Evolutionary conservation across 345 rosid genomes (phyloP).

Genomic region (Carallia pectinifolia): DNA sequence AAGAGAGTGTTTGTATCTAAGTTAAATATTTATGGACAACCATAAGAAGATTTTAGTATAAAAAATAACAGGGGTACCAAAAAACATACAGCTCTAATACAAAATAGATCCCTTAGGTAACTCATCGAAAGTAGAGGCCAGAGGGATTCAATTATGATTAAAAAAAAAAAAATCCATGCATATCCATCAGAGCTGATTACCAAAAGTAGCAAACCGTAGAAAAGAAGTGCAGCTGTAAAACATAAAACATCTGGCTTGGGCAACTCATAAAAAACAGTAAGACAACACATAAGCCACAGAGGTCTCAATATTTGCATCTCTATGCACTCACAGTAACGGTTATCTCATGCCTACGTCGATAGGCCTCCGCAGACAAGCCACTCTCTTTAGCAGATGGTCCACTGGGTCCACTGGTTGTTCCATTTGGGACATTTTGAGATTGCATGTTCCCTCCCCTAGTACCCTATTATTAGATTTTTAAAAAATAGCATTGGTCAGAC

Average conservation of each 20-base stretch:
- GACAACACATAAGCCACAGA: no score
- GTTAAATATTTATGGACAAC: background rate
- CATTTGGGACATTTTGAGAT: constrained; percentile 45
- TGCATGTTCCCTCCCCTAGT: constrained; percentile 36
- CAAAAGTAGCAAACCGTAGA: background rate
- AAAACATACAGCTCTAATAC: no score
- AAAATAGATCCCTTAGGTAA: no score
- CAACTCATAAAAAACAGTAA: no score
- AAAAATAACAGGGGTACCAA: background rate
- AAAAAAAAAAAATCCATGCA: no score
- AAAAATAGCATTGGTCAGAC: background rate
- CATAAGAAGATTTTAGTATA: background rate
- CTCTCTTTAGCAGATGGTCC: constrained; percentile 44
- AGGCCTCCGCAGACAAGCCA: constrained; percentile 61
- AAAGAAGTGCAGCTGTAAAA: background rate
- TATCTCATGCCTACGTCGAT: constrained; percentile 78
- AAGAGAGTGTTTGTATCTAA: no score
- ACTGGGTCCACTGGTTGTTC: constrained; percentile 37
- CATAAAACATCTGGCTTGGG: no score
- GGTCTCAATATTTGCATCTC: background rate
- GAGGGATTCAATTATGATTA: no score
- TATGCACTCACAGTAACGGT: constrained; percentile 63
- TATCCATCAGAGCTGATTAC: background rate
- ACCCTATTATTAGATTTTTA: constrained; percentile 19
- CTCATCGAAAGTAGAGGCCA: no score